Evolutionary conservation across 441 rosid species (phyloP), one percentile per base, ranked within the genome.

Genomic region (Gossypium gossypioides): DNA sequence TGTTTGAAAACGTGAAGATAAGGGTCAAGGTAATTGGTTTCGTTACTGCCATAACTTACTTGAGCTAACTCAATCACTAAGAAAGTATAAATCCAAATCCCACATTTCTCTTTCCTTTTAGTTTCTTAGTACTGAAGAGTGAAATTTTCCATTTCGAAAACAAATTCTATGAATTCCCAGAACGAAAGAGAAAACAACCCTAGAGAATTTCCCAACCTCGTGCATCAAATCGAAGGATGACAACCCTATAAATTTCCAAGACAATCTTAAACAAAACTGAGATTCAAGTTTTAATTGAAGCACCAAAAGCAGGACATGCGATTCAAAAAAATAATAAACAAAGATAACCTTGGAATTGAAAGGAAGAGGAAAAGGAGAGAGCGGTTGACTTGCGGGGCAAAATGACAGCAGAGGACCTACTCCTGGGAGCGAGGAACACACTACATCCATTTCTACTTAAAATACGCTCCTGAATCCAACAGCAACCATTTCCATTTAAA

Each of bases 171-270:
- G 25, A 59, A 73, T 40, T 22, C 34, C 42, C 22, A 6, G 13
- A 13, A 22, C 12, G 25, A 57, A 24, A 10, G 15, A 24, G 3
- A 16, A 37, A 37, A 18, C 21, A 72, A 72, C 25, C 75, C 69
- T 72, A 60, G 68, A 60, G 37, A 42, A 64, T 44, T 55, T 73
- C 63, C 65, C 25, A 54, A 21, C 55, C 71, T 15, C 54, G 22
- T 16, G 22, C 29, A 67, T 57, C 12, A 58, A 48, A 64, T 4
- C 34, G 64, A 42, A 16, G 6, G 60, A 21, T 18, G 7, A 24
- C 6, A 48, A 57, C 73, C 60, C 72, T 55, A 65, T 42, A 55
- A 32, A 74, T 64, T 24, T 40, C 58, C 50, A 4, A 0, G 13
- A 57, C 16, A 18, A 67, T 22, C 65, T 40, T 12, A 65, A 42